Percentiles rank a stretch among this genome's conserved stretches.
phyloP scores from a whole-genome alignment of 371 early-diverging fungal genomes.

The Saksenaea vasiformis region DNA sequence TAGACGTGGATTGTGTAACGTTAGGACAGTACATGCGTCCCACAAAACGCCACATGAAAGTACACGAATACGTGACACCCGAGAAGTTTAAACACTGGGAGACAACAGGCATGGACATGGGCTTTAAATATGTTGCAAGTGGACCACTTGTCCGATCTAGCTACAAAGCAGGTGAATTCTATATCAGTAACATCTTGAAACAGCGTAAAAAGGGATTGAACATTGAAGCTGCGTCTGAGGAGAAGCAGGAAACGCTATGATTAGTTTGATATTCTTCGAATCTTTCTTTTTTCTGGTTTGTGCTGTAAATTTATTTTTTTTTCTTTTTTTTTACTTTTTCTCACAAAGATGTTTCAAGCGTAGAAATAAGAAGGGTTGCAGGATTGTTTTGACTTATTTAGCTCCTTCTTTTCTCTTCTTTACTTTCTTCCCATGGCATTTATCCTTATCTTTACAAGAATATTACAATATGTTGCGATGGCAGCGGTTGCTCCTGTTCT shows the following conservation, averaged over 20 bases:
- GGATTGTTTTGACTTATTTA: not conserved
- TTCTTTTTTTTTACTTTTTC: not conserved
- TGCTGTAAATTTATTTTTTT: not conserved
- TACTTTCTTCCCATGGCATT: not conserved
- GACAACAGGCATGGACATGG: slow-evolving; percentile 79
- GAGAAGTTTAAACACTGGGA: slow-evolving; percentile 93
- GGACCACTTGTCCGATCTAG: slow-evolving; percentile 95
- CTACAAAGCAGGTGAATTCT: slow-evolving; percentile 98
- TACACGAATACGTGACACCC: slow-evolving; percentile 92
- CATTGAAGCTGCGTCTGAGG: slow-evolving; percentile 7
- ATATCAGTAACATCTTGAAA: slow-evolving; percentile 85
- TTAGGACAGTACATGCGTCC: slow-evolving; percentile 99
- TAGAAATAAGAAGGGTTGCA: not conserved
- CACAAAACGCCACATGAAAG: slow-evolving; percentile 98
- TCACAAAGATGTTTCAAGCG: not conserved
- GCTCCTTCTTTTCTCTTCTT: not conserved
- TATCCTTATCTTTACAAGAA: not conserved
- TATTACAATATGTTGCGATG: not conserved
- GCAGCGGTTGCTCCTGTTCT: not conserved
- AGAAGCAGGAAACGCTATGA: not conserved
- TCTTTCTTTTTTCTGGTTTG: not conserved
- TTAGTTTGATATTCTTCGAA: not conserved
- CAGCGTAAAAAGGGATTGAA: slow-evolving; percentile 45
- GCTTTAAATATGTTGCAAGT: slow-evolving; percentile 94
- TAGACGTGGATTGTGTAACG: slow-evolving; percentile 94